Evolutionary conservation across 257 asterid genomes (phyloP).

Genomic region (Solanum sitiens): DNA sequence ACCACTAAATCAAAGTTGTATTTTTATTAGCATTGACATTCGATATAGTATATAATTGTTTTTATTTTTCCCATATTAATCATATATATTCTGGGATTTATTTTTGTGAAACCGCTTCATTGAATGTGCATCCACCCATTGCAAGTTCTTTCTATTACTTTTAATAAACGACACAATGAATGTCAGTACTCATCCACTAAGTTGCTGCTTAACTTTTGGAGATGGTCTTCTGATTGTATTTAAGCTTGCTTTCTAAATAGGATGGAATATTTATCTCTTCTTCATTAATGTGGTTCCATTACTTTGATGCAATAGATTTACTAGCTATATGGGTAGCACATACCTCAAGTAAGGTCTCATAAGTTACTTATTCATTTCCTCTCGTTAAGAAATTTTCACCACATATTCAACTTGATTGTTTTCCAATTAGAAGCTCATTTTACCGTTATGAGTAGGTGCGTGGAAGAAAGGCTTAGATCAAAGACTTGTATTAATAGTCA

Average conservation of each 20-base stretch:
- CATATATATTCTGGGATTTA: background rate
- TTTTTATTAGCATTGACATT: background rate
- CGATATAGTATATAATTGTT: background rate
- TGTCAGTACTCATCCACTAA: background rate
- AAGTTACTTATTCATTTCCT: background rate
- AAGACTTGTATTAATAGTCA: background rate
- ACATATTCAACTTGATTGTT: background rate
- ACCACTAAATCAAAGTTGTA: background rate
- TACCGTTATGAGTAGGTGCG: background rate
- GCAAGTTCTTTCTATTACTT: background rate
- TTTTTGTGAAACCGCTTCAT: background rate
- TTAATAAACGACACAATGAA: background rate
- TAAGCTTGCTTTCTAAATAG: background rate
- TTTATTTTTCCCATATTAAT: background rate
- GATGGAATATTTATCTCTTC: background rate
- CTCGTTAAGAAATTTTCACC: background rate
- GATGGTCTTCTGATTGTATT: background rate
- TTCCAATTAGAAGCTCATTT: background rate
- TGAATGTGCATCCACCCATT: background rate
- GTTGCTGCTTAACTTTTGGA: background rate
- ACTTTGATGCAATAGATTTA: background rate
- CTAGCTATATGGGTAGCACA: background rate
- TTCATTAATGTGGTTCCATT: background rate
- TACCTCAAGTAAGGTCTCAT: background rate
- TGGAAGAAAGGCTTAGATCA: background rate